phyloP scores from a whole-genome alignment of 2,329 filamentous ascomycete species.

The Lasiodiplodia gonubiensis region DNA sequence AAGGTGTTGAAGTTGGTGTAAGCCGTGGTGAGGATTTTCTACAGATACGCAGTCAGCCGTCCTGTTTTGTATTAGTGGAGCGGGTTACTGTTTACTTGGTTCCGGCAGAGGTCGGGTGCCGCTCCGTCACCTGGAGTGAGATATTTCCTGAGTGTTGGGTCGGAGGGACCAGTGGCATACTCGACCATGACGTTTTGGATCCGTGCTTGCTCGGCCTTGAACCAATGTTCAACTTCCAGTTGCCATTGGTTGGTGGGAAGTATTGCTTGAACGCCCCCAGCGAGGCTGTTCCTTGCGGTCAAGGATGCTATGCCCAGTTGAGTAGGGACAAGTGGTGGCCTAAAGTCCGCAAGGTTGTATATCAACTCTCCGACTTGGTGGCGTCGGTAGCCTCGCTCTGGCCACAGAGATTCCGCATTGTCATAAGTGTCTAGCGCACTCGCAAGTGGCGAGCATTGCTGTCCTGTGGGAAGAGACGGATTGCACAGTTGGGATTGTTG shows the following conservation, averaged over 20 bases:
- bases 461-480: conserved; percentile 2
- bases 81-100: no score
- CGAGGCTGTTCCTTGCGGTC: conserved; percentile 19
- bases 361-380: not conserved
- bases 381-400: no score
- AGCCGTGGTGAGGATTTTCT: conserved; percentile 27
- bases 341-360: not conserved
- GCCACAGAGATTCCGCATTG: no score
- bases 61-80: no score
- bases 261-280: not conserved
- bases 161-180: no score
- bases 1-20: conserved; percentile 35
- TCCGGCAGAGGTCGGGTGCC: no score
- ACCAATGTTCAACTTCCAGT: conserved; percentile 29
- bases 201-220: conserved; percentile 20
- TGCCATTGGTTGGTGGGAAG: conserved; percentile 31
- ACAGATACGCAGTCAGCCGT: no score
- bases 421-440: not conserved
- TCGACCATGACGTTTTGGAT: conserved; percentile 28
- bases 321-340: not conserved
- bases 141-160: no score
- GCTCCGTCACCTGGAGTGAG: no score
- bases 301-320: not conserved
- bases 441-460: conserved; percentile 11
- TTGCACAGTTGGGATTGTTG: conserved; percentile 28